Evolutionary conservation across 306 rosid genomes (phyloP), one percentile per base, ranked within the genome.

Genomic region (Abrus precatorius): DNA sequence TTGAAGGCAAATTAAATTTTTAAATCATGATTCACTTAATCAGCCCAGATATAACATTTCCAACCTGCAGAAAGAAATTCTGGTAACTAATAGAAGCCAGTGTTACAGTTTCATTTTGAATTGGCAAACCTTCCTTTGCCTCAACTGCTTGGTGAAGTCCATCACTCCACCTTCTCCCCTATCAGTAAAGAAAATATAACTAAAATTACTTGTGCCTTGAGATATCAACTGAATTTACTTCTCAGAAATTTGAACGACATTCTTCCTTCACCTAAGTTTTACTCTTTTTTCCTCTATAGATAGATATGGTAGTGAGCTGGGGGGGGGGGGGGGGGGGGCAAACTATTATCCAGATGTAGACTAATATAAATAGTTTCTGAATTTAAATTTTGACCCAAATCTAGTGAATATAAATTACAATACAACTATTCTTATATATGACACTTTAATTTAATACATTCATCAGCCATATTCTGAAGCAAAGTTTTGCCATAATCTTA

Each of bases 161-260:
- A 72, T 95, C 99, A 86, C 99, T 95, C 99, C 99, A 95, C 86
- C 98, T 86, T 89, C 99, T 90, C 76, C 98, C 99, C 99, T 95
- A 84, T 61, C 84, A 61, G 48, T 50, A 64, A 83, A 33, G 56
- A 74, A 66, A 69, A 69, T 80, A 75, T 38, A 44, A 43, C 79
- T 67, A 20, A 83, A 80, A 48, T 66, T 43, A 75, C 66, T 41
- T 48, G 61, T 41, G 72, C 68, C 68, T 9, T 81, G 65, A 77
- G 81, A 64, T 45, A 80, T 66, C 77, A 73, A 78, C 29, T 55
- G n/a, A 81, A 43, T 81, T 76, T 73, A 8, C 52, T 10, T 47
- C 83, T 80, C 56, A 69, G 29, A 82, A 81, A 38, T 62, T 49
- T 12, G 30, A 79, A 69, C 59, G 76, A 66, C 48, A 6, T 47